phyloP scores from a whole-genome alignment of 345 rosid species.

The Eucalyptus victrix region DNA sequence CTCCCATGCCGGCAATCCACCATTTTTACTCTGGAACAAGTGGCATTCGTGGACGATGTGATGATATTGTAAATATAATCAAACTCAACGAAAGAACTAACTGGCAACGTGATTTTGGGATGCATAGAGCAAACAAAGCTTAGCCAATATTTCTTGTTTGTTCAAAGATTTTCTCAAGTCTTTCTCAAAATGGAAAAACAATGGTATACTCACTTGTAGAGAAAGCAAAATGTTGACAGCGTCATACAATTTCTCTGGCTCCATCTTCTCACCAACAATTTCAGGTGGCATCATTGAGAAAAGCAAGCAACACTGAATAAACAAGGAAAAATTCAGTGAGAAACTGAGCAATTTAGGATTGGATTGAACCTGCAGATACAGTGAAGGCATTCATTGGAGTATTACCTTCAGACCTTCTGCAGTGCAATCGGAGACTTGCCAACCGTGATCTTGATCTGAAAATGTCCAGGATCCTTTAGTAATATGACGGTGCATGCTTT shows the following conservation, averaged over 20 bases:
- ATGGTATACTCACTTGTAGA: conserved; percentile 19
- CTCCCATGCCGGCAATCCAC: conserved; percentile 55
- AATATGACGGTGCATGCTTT: conserved; percentile 21
- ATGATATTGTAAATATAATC: background rate
- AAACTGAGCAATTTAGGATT: background rate
- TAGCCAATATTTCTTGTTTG: background rate
- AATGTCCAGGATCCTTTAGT: conserved; percentile 46
- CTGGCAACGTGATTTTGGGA: background rate
- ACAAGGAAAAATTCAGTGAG: background rate
- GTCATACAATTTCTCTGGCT: conserved; percentile 24
- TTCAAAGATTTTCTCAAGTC: background rate
- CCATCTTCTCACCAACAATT: conserved; percentile 31
- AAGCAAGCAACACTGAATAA: conserved; percentile 24
- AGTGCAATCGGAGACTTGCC: conserved; percentile 40
- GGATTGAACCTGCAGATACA: background rate
- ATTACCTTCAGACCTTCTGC: conserved; percentile 28
- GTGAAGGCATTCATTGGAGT: background rate
- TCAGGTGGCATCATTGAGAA: conserved; percentile 29
- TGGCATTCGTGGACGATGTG: background rate
- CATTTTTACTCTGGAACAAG: conserved; percentile 29
- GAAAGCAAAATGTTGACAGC: conserved; percentile 40
- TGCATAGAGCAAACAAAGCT: background rate
- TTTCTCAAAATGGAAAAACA: background rate
- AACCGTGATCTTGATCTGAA: conserved; percentile 34
- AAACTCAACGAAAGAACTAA: background rate